Conservation (phyloP, 352 stramenopile genomes). For the Globisporangium ultimum region DNA sequence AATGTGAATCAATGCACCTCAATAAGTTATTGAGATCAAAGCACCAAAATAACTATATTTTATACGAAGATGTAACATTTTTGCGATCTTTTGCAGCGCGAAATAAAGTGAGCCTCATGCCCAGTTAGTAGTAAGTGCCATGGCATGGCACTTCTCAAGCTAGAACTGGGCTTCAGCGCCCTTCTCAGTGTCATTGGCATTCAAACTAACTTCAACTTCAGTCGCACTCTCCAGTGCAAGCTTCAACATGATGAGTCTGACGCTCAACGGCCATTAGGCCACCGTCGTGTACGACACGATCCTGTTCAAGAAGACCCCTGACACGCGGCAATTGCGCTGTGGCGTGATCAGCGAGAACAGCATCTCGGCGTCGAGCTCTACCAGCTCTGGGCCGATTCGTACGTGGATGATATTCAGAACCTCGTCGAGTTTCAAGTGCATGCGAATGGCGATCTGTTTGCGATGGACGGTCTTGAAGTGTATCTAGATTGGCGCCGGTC, state of each 20-base stretch:
- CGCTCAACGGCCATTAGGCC: slow-evolving; percentile 83
- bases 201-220: too few species aligned
- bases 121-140: too few species aligned
- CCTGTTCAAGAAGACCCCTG: slow-evolving; percentile 84
- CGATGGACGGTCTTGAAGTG: slow-evolving; percentile 85
- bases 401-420: slow-evolving; percentile 71
- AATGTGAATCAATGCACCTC: too few species aligned
- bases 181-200: too few species aligned
- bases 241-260: slow-evolving; percentile 79
- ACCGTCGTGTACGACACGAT: slow-evolving; percentile 86
- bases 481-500: slow-evolving; percentile 87
- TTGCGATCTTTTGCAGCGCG: too few species aligned
- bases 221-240: slow-evolving; percentile 18
- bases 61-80: too few species aligned
- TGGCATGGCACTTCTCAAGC: too few species aligned
- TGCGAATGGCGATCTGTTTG: slow-evolving; percentile 80
- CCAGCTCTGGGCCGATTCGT: slow-evolving; percentile 85
- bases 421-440: slow-evolving; percentile 82
- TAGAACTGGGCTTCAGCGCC: too few species aligned
- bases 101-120: too few species aligned
- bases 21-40: too few species aligned
- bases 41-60: too few species aligned
- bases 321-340: slow-evolving; percentile 80
- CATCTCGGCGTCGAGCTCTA: slow-evolving; percentile 88
- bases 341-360: slow-evolving; percentile 86